A percentile compares a stretch with the other conserved stretches of the same genome.
phyloP scores from a whole-genome alignment of 345 rosid species.

The Populus alba region DNA sequence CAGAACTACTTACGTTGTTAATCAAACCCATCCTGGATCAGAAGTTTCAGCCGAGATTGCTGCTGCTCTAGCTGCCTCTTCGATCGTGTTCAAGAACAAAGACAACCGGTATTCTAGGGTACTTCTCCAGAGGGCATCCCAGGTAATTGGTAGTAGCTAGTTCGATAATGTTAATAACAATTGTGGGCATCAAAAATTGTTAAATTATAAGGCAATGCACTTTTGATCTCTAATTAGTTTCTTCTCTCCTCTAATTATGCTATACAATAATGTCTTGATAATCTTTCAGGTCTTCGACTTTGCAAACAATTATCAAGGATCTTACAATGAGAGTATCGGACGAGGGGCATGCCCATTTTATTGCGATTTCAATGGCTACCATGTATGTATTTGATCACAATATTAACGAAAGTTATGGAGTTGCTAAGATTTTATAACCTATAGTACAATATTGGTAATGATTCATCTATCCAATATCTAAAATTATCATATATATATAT shows the following conservation, averaged over 20 bases:
- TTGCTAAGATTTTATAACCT: too few relatives aligned
- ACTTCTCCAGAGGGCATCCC: conserved; percentile 13
- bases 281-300: conserved; percentile 15
- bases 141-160: neutral
- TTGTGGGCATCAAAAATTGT: neutral
- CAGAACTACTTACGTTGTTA: conserved; percentile 20
- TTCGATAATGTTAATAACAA: too few relatives aligned
- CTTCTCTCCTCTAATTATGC: neutral
- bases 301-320: conserved; percentile 20
- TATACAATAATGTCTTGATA: neutral
- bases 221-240: neutral
- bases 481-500: too few relatives aligned
- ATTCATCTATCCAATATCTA: too few relatives aligned
- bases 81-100: neutral
- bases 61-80: conserved; percentile 22
- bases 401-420: too few relatives aligned
- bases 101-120: neutral
- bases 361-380: conserved; percentile 19
- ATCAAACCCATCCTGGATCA: conserved; percentile 17
- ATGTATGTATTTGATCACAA: conserved; percentile 7
- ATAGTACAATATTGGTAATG: too few relatives aligned
- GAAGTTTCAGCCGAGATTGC: conserved; percentile 23
- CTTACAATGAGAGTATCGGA: conserved; percentile 9
- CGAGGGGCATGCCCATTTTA: conserved; percentile 24
- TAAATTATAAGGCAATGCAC: neutral